Evolutionary conservation across 2,329 filamentous ascomycete species (phyloP), one percentile per base, ranked within the genome.

Genomic region (Eutypella sp.): DNA sequence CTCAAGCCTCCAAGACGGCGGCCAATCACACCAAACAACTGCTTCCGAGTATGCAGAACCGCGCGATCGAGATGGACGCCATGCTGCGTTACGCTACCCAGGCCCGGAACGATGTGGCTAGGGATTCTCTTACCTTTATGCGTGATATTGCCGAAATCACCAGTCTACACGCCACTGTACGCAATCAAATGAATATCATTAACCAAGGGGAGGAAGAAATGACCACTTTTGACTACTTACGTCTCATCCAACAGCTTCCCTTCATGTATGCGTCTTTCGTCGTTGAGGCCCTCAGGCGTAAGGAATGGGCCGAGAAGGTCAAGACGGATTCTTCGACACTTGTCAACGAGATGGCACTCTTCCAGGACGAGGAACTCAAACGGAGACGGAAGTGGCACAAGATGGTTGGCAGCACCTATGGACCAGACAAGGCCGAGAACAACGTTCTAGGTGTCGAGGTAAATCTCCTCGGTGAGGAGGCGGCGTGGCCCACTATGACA

Each of bases 281-380:
- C 18, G 80, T 89, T 3, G 93, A 99, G 67, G 86, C 89, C 15
- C 81, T 96, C 34, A 81, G 88, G 47, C 84, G 93, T 19, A 84
- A 84, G 27, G 91, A 96, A 67, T 99, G 93, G 91, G 82, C 81
- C 11, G 89, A 95, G 43, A 96, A 95, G 67, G 85, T 97, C 65
- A 89, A 86, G 61, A 78, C 81, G 2, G 93, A 97, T 58, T 93
- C 92, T 1, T 84, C 87, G 2, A 89, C 86, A 0, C 71, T 99
- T 22, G 89, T 90, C 22, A 95, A 97, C 63, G 92, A 97, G 61
- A 89, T 97, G 78, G 89, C 90, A 2, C 73, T 88, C 1, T 92
- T 95, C 52, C 89, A 93, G 59, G 91, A 96, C 49, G 93, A 97
- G 65, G 93, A 99, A 63, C 80, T 88, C 42, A 90, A 92, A 57